Base-by-base conservation (phyloP, 2,329 filamentous ascomycete species). In the Chrysoporthe cubensis region DNA sequence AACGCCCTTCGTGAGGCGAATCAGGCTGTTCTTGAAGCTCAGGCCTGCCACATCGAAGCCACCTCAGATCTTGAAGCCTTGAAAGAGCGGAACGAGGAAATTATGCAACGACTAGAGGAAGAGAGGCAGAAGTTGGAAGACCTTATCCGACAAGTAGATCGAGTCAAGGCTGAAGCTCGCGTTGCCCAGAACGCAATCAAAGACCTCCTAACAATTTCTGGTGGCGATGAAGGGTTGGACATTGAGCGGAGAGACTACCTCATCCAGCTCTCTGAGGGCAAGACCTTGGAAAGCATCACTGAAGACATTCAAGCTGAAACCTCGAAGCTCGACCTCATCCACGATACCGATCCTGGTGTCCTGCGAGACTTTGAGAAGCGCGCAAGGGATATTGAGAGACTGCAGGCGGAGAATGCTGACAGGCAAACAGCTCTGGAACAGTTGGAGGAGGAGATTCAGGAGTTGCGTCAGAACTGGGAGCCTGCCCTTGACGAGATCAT, bases 401-500 rank as follows among this genome's bases (percentile, higher is more conserved):
- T 92, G n/a, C 83, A 83, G 69, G 79, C 79, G 18, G 80, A 83
- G 72, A 89, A 90, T 75, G 83, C 85, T 8, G 80, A 83, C 2
- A 82, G 87, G 54, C 83, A 85, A 42, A 76, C 76, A 5, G 84
- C 85, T 64, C 81, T 96, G 11, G 83, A 83, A 2, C 79, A 83
- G 2, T 79, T 90, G 18, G 82, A 83, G 18, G 75, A 76, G 14
- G 83, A 86, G 59, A 95, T 97, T 70, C 78, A 81, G 0, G 84
- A 88, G 48, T 80, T 97, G 66, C 90, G 90, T 73, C 82, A 82
- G 18, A 83, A 87, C 71, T 99, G 94, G 92, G 96, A 98, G 78
- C 94, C 94, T 0, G 81, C 86, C 73, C 84, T 99, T 2, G 94
- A 98, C 72, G 84, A 82, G 32, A 85, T 99, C 2, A 86, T 97